Percentiles rank a stretch among this genome's conserved stretches.
These are phyloP conservation scores for Colletotrichum sp. DNA, from an alignment of 2,329 filamentous ascomycete species.

Conservation along the genomic window DNA sequence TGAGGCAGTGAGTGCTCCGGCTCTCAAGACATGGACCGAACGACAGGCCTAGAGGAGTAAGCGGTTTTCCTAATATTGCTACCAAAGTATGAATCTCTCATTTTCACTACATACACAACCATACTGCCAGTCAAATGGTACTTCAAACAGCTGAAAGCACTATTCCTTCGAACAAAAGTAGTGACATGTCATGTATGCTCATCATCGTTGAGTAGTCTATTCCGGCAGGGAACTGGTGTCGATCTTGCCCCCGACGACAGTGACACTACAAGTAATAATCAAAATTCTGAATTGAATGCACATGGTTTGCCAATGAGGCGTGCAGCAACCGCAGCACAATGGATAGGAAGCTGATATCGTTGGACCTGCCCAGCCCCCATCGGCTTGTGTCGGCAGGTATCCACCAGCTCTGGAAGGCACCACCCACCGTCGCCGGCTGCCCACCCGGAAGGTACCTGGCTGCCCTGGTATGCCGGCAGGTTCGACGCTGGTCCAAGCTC, in stretches of 20 bases:
- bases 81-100: not conserved
- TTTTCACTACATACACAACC: not conserved
- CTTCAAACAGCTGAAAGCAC: rapidly evolving
- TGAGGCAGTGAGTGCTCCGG: not conserved
- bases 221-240: not conserved
- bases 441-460: not conserved
- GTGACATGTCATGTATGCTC: not conserved
- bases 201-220: not conserved
- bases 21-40: not conserved
- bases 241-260: not conserved
- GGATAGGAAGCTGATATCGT: no score
- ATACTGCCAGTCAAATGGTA: not conserved
- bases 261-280: not conserved
- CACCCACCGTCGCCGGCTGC: not conserved
- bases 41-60: not conserved
- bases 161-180: not conserved
- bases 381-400: not conserved
- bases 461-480: not conserved
- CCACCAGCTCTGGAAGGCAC: not conserved
- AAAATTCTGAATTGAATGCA: not conserved
- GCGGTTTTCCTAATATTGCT: not conserved
- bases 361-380: not conserved
- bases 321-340: not conserved
- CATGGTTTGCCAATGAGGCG: not conserved
- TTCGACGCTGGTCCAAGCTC: not conserved